Conservation (phyloP, 2,329 filamentous ascomycete genomes). For the Helotiales sp. region DNA sequence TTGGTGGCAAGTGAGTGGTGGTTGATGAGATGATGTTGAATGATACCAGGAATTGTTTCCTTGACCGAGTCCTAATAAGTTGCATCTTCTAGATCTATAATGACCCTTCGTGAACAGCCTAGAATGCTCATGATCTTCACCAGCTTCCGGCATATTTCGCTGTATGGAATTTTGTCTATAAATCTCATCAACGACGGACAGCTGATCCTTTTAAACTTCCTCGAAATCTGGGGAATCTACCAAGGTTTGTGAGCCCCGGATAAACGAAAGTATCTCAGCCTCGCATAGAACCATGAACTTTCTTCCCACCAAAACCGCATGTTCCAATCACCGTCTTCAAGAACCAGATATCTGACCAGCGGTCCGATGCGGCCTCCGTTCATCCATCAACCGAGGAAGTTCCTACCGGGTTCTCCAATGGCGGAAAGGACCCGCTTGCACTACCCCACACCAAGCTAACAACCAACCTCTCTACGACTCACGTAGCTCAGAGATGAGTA, state of each 20-base stretch:
- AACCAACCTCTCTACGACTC: not conserved
- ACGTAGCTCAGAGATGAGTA: too few relatives aligned
- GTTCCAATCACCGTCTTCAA: not conserved
- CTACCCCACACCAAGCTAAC: not conserved
- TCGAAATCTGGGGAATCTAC: not conserved
- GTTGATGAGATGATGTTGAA: not conserved
- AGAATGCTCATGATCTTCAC: not conserved
- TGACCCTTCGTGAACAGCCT: not conserved
- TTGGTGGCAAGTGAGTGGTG: slow-evolving; percentile 3
- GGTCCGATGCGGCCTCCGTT: not conserved
- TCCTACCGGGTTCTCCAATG: not conserved
- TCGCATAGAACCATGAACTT: slow-evolving; percentile 6
- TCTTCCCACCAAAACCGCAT: not conserved
- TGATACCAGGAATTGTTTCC: not conserved
- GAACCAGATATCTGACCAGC: not conserved
- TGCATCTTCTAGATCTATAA: not conserved
- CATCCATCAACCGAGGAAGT: not conserved
- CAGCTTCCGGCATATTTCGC: too few relatives aligned
- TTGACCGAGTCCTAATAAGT: not conserved
- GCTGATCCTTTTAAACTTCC: not conserved
- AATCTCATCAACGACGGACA: too few relatives aligned
- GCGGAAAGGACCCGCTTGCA: not conserved
- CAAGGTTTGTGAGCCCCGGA: not conserved
- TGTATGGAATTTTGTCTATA: too few relatives aligned
- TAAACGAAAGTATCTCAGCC: slow-evolving; percentile 5